These are phyloP conservation scores for Albizia julibrissin DNA, from an alignment of 306 rosid genomes.

Conservation along the genomic window DNA sequence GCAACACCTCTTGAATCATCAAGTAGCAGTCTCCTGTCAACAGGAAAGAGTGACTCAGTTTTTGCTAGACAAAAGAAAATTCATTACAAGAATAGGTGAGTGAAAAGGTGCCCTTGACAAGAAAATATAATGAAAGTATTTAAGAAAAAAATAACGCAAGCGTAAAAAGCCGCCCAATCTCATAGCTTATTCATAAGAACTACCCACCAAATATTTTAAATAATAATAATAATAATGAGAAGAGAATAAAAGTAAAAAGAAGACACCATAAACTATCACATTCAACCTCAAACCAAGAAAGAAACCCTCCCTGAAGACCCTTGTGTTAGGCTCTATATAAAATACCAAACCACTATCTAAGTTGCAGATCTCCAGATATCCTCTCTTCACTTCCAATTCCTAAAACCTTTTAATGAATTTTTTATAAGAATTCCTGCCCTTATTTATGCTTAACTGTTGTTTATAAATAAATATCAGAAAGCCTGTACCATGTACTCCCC, in stretches of 20 bases:
- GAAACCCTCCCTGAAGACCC: neutral
- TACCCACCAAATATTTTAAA: neutral
- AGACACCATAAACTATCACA: neutral
- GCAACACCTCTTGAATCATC: slow-evolving; percentile 96
- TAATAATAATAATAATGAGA: neutral
- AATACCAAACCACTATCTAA: neutral
- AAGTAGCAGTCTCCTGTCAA: slow-evolving; percentile 79
- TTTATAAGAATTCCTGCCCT: neutral
- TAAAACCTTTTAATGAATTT: neutral
- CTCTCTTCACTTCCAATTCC: neutral
- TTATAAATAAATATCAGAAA: slow-evolving; percentile 18
- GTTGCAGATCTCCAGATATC: neutral
- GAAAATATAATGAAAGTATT: neutral
- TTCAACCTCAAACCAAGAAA: neutral
- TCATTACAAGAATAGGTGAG: neutral
- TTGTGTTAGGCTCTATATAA: neutral
- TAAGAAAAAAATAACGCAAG: neutral
- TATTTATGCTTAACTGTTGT: slow-evolving; percentile 17
- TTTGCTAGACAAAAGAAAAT: slow-evolving; percentile 8
- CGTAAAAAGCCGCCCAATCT: slow-evolving; percentile 1
- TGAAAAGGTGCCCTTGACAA: neutral
- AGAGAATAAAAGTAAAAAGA: neutral
- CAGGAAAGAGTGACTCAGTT: slow-evolving; percentile 22
- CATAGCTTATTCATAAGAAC: neutral
- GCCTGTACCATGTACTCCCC: slow-evolving; percentile 4